Conservation (phyloP, 2,329 filamentous ascomycete species). For the Talaromyces sp. region DNA sequence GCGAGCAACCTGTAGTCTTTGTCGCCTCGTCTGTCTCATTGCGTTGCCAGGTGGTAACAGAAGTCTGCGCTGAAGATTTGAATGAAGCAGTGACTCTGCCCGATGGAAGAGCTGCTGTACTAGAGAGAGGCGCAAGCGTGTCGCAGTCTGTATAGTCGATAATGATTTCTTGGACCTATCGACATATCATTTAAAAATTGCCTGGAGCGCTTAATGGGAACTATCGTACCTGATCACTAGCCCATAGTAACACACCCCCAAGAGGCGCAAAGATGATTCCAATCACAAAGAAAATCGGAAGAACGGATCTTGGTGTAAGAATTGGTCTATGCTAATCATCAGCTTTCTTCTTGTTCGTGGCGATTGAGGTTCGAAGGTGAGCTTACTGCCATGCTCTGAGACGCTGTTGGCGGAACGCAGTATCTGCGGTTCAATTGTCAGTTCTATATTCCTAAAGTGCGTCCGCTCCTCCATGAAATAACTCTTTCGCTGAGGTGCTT, state of each 20-base stretch:
- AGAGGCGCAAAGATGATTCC: conserved; percentile 92
- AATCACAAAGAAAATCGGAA: conserved; percentile 86
- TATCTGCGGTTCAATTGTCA: conserved; percentile 57
- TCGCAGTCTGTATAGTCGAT: conserved; percentile 86
- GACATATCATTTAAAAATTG: not conserved
- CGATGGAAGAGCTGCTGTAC: conserved; percentile 3
- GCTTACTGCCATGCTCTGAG: conserved; percentile 97
- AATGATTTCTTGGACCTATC: conserved; percentile 79
- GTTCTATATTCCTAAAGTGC: not conserved
- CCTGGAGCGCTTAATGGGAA: not conserved
- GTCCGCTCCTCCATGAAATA: not conserved
- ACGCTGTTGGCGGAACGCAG: conserved; percentile 92
- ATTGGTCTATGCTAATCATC: conserved; percentile 65
- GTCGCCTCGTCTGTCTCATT: conserved; percentile 16
- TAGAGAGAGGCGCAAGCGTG: conserved; percentile 52
- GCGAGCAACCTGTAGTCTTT: conserved; percentile 57
- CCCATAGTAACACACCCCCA: conserved; percentile 79
- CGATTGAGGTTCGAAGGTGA: not conserved
- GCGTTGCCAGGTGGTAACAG: conserved; percentile 32
- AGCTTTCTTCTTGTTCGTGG: not conserved
- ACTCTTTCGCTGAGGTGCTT: not conserved
- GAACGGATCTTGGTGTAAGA: conserved; percentile 86
- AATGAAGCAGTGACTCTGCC: conserved; percentile 66
- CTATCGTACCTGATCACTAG: conserved; percentile 67
- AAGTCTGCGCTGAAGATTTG: conserved; percentile 51